Evolutionary conservation across 345 rosid species (phyloP), one percentile per base, ranked within the genome.

Genomic region (Chamaenerion angustifolium): DNA sequence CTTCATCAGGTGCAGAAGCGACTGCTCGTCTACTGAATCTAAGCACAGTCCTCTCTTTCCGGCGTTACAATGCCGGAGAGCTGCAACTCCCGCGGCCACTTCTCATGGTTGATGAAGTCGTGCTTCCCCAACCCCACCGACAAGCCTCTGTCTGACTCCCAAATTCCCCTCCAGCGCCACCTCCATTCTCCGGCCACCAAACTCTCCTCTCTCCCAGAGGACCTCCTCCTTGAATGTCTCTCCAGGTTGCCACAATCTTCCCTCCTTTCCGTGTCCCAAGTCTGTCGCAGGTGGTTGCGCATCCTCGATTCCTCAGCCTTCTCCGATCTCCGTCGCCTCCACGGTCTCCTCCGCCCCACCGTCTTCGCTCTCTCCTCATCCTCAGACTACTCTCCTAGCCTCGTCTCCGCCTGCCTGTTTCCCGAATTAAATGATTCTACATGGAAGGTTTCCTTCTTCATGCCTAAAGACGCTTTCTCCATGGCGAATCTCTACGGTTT

Each of bases 61-160:
- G 27, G 27, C 27, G 27, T 2, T 23, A 8, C 51, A 56, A 80
- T 81, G 96, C 64, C 88, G 31, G 89, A 82, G 51, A 78, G 58
- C 74, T 84, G 95, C 82, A 84, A 76, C 66, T 84, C 95, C 55
- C 85, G 95, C 8, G 53, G 53, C 53, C 93, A 74, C 67, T 85
- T 88, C 75, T 78, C 95, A 64, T 80, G 97, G 87, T 83, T 85
- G 7, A 71, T 85, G 81, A 88, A 85, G 64, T 80, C 97, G 10
- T 88, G 97, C 58, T 67, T 80, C 58, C 89, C 95, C 0, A 80
- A 69, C 64, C 86, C 76, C 54, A 56, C 49, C 47, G 44, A 52
- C 57, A 51, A 51, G 1, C 35, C 60, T 45, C 51, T 66, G 68
- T 9, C 64, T 56, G 8, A 63, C 62, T 2, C 68, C 71, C 3